These are phyloP conservation scores for Ophiorrhiza pumila DNA, from an alignment of 257 asterid genomes.

Conservation along the genomic window DNA sequence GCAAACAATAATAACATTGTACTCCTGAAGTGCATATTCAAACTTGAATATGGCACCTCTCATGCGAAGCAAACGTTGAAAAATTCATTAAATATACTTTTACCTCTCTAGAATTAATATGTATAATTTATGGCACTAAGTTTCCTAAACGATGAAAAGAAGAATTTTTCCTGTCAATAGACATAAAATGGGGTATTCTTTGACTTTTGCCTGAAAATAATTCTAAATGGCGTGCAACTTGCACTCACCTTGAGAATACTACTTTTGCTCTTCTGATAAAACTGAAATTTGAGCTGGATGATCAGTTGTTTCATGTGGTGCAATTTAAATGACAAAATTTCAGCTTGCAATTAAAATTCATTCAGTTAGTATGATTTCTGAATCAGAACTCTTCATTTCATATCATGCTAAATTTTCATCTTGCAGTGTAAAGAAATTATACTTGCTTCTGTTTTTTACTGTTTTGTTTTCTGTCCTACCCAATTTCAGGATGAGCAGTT, in stretches of 20 bases:
- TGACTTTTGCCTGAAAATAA: background rate
- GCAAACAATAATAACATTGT: background rate
- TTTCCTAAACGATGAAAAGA: background rate
- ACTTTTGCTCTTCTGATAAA: background rate
- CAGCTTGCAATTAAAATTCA: background rate
- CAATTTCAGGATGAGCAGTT: slow-evolving; percentile 52
- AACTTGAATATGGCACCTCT: background rate
- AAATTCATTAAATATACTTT: background rate
- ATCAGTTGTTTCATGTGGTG: background rate
- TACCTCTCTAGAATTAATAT: background rate
- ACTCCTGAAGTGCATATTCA: background rate
- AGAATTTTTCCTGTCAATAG: background rate
- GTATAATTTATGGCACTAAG: background rate
- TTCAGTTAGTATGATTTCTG: background rate
- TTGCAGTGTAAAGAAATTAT: background rate
- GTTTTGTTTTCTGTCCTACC: background rate
- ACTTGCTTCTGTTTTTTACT: background rate
- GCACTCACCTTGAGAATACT: background rate
- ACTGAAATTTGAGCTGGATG: background rate
- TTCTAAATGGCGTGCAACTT: background rate
- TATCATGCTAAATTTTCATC: background rate
- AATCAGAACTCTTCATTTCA: background rate
- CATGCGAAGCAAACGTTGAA: background rate
- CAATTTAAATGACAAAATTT: background rate
- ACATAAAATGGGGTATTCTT: background rate